phyloP scores from a whole-genome alignment of 441 rosid genomes.

The Eugenia klotzschiana region DNA sequence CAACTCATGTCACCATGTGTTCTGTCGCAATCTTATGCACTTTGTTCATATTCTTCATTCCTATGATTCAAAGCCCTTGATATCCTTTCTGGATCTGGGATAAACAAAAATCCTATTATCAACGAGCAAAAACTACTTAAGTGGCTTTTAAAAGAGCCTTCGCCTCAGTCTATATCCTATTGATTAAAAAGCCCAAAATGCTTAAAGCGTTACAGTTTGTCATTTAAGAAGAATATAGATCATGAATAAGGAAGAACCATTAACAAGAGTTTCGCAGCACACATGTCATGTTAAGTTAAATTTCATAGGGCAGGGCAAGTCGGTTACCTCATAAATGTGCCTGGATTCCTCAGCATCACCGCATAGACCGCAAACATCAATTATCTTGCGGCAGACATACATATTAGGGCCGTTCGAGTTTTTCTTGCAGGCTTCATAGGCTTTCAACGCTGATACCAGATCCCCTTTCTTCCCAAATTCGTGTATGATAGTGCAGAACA shows the following conservation, averaged over 20 bases:
- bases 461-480: conserved; percentile 73
- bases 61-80: not conserved
- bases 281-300: not conserved
- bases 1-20: not conserved
- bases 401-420: conserved; percentile 43
- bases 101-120: not conserved
- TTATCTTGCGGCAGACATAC: conserved; percentile 62
- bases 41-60: not conserved
- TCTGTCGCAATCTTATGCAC: not conserved
- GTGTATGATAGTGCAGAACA: conserved; percentile 47
- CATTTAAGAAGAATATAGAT: not conserved
- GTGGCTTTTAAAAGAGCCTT: not conserved
- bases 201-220: not conserved
- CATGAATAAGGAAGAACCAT: not conserved
- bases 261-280: not conserved
- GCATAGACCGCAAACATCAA: conserved; percentile 73
- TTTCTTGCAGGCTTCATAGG: conserved; percentile 53
- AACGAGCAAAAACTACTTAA: not conserved
- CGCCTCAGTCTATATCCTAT: not conserved
- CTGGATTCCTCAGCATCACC: conserved; percentile 66
- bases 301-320: not conserved
- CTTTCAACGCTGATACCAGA: conserved; percentile 54
- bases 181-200: not conserved
- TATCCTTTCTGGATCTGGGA: not conserved
- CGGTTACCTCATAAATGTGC: conserved; percentile 50